Base-by-base conservation (phyloP, 768 basidiomycete species). In the Trametes coccinea region DNA sequence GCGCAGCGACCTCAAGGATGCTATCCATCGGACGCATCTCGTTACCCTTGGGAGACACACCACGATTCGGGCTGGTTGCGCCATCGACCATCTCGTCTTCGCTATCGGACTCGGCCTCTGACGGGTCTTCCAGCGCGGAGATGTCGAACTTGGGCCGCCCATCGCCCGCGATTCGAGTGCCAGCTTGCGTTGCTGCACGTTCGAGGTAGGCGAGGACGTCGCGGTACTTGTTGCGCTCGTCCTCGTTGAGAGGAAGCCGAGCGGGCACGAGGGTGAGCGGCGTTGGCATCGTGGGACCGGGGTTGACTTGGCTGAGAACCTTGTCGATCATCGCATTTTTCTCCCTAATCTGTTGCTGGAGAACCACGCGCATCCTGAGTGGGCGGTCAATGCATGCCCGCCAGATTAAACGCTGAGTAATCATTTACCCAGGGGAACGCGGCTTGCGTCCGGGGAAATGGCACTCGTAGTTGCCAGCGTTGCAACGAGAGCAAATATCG, bases 391-490 rank as follows among this genome's bases (percentile, higher is more conserved):
- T 33, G 27, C 30, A 51, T 11, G 6, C 14, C 2, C 13, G 22
- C 5, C 61, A 9, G 57, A n/a, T 44, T 17, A 7, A 34, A 2
- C 33, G 50, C 44, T 27, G 39, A 29, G 1, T 3, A 4, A 16
- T 16, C 1, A 64, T 71, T 40, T 48, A 73, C 73, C 73, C 73
- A 3, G 73, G 73, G 4, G 73, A 71, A 55, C 73, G 68, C 9
- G 73, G 72, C 62, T 74, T 74, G 16, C 73, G 65, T 0, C 73
- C 73, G 40, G 70, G 70, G 7, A 74, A 72, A 44, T 70, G 49
- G 50, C 73, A 74, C 13, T 70, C 63, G 49, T 72, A 72, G 8
- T 67, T 66, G 16, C 72, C 71, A 4, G 69, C 62, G 13, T 66
- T 67, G 45, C 70, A 71, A 9, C 70, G 61, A n/a, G 65, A 67